phyloP scores from a whole-genome alignment of 2,329 filamentous ascomycete species.

The Lachnellula hyalina region DNA sequence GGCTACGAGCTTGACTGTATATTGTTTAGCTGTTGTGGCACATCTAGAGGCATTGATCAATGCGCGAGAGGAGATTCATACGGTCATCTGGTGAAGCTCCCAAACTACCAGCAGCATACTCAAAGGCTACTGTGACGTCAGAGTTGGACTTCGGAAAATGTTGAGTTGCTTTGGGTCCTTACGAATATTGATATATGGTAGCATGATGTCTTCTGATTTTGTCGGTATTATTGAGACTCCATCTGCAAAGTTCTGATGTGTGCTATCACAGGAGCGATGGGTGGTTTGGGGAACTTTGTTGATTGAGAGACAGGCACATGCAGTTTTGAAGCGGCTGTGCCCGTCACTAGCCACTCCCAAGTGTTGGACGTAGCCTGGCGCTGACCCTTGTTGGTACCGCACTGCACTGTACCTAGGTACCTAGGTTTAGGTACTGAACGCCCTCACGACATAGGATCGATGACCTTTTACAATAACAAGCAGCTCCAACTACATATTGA shows the following conservation, averaged over 20 bases:
- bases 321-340: neutral
- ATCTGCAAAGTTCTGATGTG: constrained; percentile 12
- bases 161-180: constrained; percentile 24
- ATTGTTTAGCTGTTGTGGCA: constrained; percentile 4
- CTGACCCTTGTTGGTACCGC: neutral
- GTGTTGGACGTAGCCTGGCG: neutral
- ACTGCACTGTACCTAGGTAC: neutral
- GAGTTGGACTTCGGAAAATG: constrained; percentile 14
- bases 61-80: constrained; percentile 33
- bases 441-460: neutral
- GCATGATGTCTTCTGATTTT: constrained; percentile 38
- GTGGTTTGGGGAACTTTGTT: neutral
- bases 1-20: constrained; percentile 84
- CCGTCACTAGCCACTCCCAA: constrained; percentile 1
- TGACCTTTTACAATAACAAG: neutral
- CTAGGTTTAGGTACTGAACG: neutral
- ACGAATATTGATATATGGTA: constrained; percentile 60
- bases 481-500: neutral
- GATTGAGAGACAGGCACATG: neutral
- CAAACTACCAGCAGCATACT: constrained; percentile 49
- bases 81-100: constrained; percentile 62
- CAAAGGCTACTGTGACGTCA: constrained; percentile 49
- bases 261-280: neutral
- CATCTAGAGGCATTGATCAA: neutral
- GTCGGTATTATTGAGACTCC: constrained; percentile 17